Conservation (phyloP, 805 yeast species). For the Candida nemodendra region DNA sequence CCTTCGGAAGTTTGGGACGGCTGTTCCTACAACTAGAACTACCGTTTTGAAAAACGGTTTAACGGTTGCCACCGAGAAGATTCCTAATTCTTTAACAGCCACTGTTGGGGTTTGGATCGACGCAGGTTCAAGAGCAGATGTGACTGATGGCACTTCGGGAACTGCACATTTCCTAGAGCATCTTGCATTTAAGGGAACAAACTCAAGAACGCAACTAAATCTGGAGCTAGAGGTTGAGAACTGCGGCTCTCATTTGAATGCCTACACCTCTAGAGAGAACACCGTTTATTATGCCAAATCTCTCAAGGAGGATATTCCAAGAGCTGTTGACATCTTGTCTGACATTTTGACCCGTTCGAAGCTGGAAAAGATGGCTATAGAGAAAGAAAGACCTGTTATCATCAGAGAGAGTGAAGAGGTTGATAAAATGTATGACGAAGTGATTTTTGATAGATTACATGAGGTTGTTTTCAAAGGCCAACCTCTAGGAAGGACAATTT, state of each 20-base stretch:
- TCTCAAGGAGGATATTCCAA: slow-evolving; percentile 73
- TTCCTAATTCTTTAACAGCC: slow-evolving; percentile 89
- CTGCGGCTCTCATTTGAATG: slow-evolving; percentile 95
- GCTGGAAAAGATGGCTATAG: slow-evolving; percentile 80
- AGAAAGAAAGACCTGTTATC: slow-evolving; percentile 94
- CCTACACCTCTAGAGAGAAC: slow-evolving; percentile 97
- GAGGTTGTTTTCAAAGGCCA: slow-evolving; percentile 88
- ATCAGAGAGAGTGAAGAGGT: slow-evolving; percentile 97
- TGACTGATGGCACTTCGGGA: slow-evolving; percentile 73
- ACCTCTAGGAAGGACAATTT: slow-evolving; percentile 92
- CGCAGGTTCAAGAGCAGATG: slow-evolving; percentile 97
- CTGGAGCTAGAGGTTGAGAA: slow-evolving; percentile 93
- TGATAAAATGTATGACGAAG: slow-evolving; percentile 97
- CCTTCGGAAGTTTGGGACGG: slow-evolving; percentile 15
- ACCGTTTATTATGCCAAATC: slow-evolving; percentile 96
- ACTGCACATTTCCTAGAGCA: slow-evolving; percentile 98
- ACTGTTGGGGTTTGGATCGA: slow-evolving; percentile 98
- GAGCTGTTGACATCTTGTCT: slow-evolving; percentile 81
- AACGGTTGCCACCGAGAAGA: slow-evolving; percentile 86
- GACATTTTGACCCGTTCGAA: slow-evolving; percentile 87
- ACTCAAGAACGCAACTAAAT: slow-evolving; percentile 71
- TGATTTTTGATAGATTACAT: slow-evolving; percentile 94
- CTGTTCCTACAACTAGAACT: slow-evolving; percentile 53
- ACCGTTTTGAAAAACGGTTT: slow-evolving; percentile 85
- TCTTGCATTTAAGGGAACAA: slow-evolving; percentile 93